Evolutionary conservation across 345 rosid genomes (phyloP).

Genomic region (Crucihimalaya himalaica): DNA sequence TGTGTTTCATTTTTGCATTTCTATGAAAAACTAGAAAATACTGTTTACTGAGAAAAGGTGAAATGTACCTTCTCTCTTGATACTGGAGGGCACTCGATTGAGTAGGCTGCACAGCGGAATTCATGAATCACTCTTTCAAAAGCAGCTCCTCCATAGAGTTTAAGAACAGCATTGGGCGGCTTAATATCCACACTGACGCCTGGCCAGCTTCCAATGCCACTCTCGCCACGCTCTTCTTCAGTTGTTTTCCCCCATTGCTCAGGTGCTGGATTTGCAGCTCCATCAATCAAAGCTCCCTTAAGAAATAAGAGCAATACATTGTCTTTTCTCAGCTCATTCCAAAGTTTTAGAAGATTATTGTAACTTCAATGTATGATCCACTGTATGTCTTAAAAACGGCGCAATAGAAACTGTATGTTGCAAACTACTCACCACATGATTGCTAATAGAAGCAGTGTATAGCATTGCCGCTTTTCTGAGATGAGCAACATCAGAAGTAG

Average conservation of each 20-base stretch:
- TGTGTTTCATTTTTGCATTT: constrained; percentile 8
- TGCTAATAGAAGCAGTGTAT: constrained; percentile 79
- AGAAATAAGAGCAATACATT: constrained; percentile 29
- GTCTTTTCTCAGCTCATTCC: constrained; percentile 8
- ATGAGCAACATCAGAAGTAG: constrained; percentile 91
- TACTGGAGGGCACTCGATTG: constrained; percentile 87
- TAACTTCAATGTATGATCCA: not conserved
- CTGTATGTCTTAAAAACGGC: not conserved
- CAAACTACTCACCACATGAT: constrained; percentile 69
- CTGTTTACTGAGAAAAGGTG: not conserved
- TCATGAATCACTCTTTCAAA: constrained; percentile 95
- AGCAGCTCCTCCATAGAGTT: constrained; percentile 98
- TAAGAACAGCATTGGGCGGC: constrained; percentile 90
- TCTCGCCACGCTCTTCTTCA: constrained; percentile 75
- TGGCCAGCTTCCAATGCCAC: constrained; percentile 96
- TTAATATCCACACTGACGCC: constrained; percentile 69
- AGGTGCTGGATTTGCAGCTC: constrained; percentile 98
- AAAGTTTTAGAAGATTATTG: not conserved
- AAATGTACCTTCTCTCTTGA: constrained; percentile 88
- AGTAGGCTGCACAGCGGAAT: constrained; percentile 93
- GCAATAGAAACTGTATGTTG: not conserved
- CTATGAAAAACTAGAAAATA: not conserved
- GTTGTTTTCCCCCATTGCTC: constrained; percentile 98
- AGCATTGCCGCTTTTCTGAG: constrained; percentile 89
- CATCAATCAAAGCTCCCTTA: constrained; percentile 89